Evolutionary conservation across 75 land plant genomes (phyloP), one percentile per base, ranked within the genome.

Genomic region (Cupressus sempervirens): DNA sequence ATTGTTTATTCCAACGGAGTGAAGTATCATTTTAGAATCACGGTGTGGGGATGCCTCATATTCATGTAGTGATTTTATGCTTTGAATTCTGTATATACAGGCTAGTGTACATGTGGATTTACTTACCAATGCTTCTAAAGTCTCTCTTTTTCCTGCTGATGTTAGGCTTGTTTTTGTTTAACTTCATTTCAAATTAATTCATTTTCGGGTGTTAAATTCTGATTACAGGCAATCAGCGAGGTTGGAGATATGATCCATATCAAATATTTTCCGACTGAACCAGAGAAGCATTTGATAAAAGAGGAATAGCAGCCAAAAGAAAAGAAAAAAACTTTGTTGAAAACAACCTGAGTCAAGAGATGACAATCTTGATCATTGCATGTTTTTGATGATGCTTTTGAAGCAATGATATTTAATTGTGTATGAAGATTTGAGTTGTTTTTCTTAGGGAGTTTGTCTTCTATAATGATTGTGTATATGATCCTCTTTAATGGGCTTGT

Each of bases 171-270:
- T 65, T n/a, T 70, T 72, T 14, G 53, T 13, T 10, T 65, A 46
- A 62, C 10, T 16, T 13, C 34, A 40, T 48, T 41, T 41, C 81
- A 36, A 48, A 45, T 73, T 2, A 35, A 65, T 80, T 30, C 9
- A 23, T 34, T 32, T 36, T 30, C n/a, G 85, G 50, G 5, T 15
- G 7, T 88, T 81, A 7, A n/a, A 29, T 72, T 50, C 70, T 40
- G 36, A 76, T 76, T 84, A 34, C 92, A 95, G 97, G 94, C 94
- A 53, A 95, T 95, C 75, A 90, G 92, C 82, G 86, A 84, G 75
- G 97, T 95, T 54, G 92, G 95, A 32, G 95, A 95, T 58, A 88
- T 95, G 82, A 91, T 93, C 14, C 89, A 93, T 23, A 87, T 94
- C 29, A 95, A 94, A 85, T 95, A 94, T 89, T 91, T 95, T 83